A percentile compares a stretch with the other conserved stretches of the same genome.
These are phyloP conservation scores for Rachicladosporium sp. DNA, from an alignment of 2,329 filamentous ascomycete genomes.

Conservation along the genomic window DNA sequence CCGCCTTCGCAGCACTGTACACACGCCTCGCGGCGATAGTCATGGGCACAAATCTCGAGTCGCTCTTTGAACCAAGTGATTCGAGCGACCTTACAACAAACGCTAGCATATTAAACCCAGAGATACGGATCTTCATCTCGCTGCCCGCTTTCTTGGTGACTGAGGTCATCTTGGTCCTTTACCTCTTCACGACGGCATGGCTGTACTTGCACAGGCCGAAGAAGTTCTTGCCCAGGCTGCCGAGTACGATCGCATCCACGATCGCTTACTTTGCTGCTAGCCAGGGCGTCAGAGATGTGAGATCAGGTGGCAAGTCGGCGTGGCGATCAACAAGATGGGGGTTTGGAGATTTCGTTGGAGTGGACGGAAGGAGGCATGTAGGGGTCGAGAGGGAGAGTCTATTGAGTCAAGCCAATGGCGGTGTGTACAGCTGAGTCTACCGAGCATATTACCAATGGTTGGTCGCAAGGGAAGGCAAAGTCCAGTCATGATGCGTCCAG, in stretches of 20 bases:
- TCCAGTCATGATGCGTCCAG: no score
- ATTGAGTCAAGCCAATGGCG: no score
- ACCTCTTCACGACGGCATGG: no score
- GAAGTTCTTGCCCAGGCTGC: slow-evolving; percentile 34
- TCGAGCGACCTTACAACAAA: not conserved
- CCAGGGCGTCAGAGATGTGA: slow-evolving; percentile 27
- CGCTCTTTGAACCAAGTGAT: not conserved
- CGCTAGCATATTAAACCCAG: slow-evolving; percentile 4
- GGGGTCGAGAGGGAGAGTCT: slow-evolving; percentile 37
- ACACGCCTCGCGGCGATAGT: no score
- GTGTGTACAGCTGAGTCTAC: no score
- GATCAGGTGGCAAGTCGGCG: slow-evolving; percentile 1
- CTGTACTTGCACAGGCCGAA: no score
- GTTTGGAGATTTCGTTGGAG: slow-evolving; percentile 39
- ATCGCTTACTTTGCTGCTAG: slow-evolving; percentile 39
- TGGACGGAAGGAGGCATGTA: slow-evolving; percentile 35
- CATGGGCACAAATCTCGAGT: no score
- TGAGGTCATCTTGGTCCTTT: no score
- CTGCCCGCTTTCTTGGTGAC: no score
- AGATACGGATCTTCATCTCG: slow-evolving; percentile 40
- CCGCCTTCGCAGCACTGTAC: no score
- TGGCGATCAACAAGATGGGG: slow-evolving; percentile 23
- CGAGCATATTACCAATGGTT: no score
- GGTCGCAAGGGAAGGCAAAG: no score
- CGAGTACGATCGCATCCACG: slow-evolving; percentile 37